Conservation (phyloP, 371 early-diverging fungal genomes). For the Thermomucor indicae-seudaticae region DNA sequence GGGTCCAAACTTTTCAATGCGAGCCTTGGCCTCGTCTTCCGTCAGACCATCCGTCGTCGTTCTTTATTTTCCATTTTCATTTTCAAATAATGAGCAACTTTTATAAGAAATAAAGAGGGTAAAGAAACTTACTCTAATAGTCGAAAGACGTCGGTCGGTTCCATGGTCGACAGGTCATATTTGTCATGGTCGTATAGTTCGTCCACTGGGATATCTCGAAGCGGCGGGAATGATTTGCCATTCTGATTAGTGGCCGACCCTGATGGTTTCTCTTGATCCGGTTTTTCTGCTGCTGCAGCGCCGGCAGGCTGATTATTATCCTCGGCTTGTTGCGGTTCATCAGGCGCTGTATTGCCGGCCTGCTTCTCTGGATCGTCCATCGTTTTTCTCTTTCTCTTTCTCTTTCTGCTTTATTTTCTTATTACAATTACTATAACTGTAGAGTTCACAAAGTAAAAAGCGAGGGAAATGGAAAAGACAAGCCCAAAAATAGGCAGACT, state of each 20-base stretch:
- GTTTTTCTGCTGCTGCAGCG: background rate
- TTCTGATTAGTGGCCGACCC: background rate
- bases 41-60: slow-evolving; percentile 59
- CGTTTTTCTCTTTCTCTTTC: no score
- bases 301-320: background rate
- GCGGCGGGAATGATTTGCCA: slow-evolving; percentile 2
- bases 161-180: slow-evolving; percentile 70
- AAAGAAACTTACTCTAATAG: slow-evolving; percentile 45
- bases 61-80: slow-evolving; percentile 15
- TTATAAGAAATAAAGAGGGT: background rate
- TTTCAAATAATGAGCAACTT: background rate
- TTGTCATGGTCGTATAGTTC: slow-evolving; percentile 72
- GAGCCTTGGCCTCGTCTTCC: slow-evolving; percentile 56
- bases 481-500: no score
- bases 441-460: no score
- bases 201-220: slow-evolving; percentile 34
- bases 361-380: background rate
- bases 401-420: no score
- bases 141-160: slow-evolving; percentile 54
- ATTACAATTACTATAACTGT: no score
- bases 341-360: no score
- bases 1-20: slow-evolving; percentile 60
- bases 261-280: background rate
- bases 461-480: no score
- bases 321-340: no score